Evolutionary conservation across 495 filamentous ascomycete species (phyloP), one percentile per base, ranked within the genome.

Genomic region (Mytilinidion resinicola): DNA sequence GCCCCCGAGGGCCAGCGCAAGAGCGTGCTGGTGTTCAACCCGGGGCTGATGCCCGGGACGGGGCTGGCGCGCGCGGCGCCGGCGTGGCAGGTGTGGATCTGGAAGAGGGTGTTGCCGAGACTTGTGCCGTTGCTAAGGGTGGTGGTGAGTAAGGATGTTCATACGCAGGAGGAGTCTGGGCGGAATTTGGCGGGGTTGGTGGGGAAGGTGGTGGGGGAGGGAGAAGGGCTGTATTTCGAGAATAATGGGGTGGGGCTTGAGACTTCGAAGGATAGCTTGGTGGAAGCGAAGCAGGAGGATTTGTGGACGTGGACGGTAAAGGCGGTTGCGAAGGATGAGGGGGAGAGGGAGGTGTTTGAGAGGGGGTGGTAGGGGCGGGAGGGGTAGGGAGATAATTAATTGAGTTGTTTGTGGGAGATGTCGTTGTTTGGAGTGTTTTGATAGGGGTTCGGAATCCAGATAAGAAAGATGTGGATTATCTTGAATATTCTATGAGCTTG

Each of bases 271-370:
- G 73, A 67, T 34, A 76, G 74, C 56, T 55, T 65, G 33, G 61
- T 44, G 20, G 63, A 69, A 58, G 59, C 39, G 25, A 76, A 76
- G 57, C 74, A 76, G 63, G 77, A 79, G 25, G 73, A 77, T 64
- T 60, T 78, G 48, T 80, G 74, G 73, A 60, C 65, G 52, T 80
- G 74, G 75, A 82, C 77, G 15, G 66, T 81, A 43, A 69, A 72
- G 43, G 59, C 70, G 39, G 64, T 77, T 9, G 74, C 68, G 17
- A 59, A 60, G 60, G 62, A 71, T 41, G 67, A 72, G 10, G 59
- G 59, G 9, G 73, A 77, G 59, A 58, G 42, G 44, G 58, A 47
- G 4, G 53, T 60, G 2, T 74, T 78, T 55, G 68, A 65, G 50
- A 55, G 46, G 17, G 37, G 59, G 38, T 35, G n/a, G 10, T 46